Base-by-base conservation (phyloP, 2,329 filamentous ascomycete species). In the Verticillium nubilum region DNA sequence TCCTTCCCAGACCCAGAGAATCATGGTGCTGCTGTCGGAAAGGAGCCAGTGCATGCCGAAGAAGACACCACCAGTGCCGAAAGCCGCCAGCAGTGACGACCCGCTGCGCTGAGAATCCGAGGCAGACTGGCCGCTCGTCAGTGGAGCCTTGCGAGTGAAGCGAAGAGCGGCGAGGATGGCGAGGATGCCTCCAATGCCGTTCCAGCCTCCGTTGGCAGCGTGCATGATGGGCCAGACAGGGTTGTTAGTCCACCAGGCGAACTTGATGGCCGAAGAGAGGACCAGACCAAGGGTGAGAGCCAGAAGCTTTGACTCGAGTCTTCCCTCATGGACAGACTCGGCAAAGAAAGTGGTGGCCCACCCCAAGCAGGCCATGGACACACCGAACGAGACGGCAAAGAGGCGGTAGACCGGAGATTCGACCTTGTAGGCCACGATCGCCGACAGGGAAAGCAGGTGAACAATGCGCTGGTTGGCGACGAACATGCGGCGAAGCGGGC, bases 11-110 rank as follows among this genome's bases (percentile, higher is more conserved):
- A 92, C 92, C 95, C 95, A 99, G 17, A 93, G 82, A 60, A 98
- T 97, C 92, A 99, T 98, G 58, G 95, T 99, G 78, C 95, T 98
- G 0, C 93, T 96, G 72, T 99, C 95, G 0, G 95, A 97, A 12
- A 99, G 83, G 10, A 99, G 80, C 1, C 93, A 97, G 72, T 98
- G 95, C 69, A 98, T 81, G 5, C 85, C 91, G 69, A 99, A 99
- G 69, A 97, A 82, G 7, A 97, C 74, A 29, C 92, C 94, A 26
- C 86, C 92, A 59, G 98, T 74, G 61, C 95, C 92, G 55, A 95
- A 75, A 10, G 87, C 90, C 29, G 92, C 86, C 52, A 96, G 79
- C 6, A 88, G 65, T 0, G 87, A 82, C 17, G 91, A 93, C 1
- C 90, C 87, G 60, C 80, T 86, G 60, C 85, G 72, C 29, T 69